Conservation (phyloP, 2,329 filamentous ascomycete species). For the Diaporthe destruens region DNA sequence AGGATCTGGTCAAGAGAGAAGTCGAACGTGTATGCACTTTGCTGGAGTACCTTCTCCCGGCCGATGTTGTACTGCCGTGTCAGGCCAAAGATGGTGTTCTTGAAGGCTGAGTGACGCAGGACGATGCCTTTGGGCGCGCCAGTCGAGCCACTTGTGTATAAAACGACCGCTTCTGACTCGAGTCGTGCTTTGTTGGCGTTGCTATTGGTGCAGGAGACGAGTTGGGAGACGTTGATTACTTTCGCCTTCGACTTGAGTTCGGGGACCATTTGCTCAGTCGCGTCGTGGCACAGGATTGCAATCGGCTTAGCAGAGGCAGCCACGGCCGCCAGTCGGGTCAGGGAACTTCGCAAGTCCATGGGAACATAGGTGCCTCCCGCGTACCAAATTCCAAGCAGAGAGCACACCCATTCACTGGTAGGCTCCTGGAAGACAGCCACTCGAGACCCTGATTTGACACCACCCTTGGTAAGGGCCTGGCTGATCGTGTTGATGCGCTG, state of each 20-base stretch:
- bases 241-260: constrained; percentile 10
- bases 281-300: constrained; percentile 43
- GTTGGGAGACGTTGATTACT: constrained; percentile 1
- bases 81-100: constrained; percentile 47
- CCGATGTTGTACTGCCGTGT: constrained; percentile 42
- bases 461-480: constrained; percentile 44
- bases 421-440: constrained; percentile 58
- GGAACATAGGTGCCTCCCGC: constrained; percentile 56
- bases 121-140: constrained; percentile 57
- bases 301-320: constrained; percentile 48
- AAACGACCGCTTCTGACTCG: constrained; percentile 46
- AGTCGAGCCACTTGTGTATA: constrained; percentile 53
- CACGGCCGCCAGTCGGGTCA: constrained; percentile 50
- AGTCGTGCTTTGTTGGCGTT: constrained; percentile 9
- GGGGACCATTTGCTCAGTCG: constrained; percentile 26
- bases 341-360: constrained; percentile 53
- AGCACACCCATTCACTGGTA: constrained; percentile 50
- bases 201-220: background rate
- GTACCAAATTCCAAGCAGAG: constrained; percentile 56
- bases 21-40: constrained; percentile 56
- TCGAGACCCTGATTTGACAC: constrained; percentile 28
- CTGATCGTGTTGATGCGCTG: constrained; percentile 52
- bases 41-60: constrained; percentile 50
- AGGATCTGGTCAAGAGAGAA: constrained; percentile 51
- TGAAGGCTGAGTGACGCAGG: constrained; percentile 49